These are phyloP conservation scores for Pelagomonas calceolata DNA, from an alignment of 108 stramenopile species.

Conservation along the genomic window DNA sequence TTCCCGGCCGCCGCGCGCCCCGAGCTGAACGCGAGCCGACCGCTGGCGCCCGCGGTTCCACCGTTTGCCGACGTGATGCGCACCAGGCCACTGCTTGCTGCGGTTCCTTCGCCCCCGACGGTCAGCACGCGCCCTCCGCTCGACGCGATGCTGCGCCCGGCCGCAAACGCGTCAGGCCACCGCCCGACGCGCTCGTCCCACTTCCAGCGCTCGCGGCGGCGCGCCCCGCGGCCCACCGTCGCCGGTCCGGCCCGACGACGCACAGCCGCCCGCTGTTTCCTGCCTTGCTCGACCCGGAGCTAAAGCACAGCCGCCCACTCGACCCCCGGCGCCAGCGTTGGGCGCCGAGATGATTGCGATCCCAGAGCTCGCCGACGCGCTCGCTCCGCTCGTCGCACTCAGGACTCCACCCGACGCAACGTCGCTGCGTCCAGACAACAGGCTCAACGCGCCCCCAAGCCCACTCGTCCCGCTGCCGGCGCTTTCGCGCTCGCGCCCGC, in stretches of 20 bases:
- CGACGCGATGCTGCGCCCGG: background rate
- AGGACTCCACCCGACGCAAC: background rate
- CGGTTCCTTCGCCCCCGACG: background rate
- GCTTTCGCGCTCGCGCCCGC: background rate
- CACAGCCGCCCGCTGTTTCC: conserved; percentile 24
- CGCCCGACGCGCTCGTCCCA: conserved; percentile 2
- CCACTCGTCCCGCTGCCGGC: background rate
- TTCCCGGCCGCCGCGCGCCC: background rate
- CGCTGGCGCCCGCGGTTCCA: background rate
- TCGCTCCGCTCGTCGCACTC: background rate
- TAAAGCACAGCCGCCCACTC: conserved; percentile 20
- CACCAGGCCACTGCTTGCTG: background rate
- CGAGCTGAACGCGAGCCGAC: background rate
- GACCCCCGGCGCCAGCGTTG: conserved; percentile 32
- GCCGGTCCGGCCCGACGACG: conserved; percentile 25
- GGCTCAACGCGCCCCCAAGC: too few species aligned
- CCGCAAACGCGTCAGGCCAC: background rate
- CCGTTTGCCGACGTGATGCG: background rate
- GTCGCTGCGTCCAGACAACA: background rate
- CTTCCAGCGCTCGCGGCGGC: conserved; percentile 26
- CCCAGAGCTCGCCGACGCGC: conserved; percentile 19
- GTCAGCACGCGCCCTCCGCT: background rate
- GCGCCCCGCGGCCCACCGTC: conserved; percentile 24
- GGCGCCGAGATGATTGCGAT: conserved; percentile 3
- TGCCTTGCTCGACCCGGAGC: conserved; percentile 21